A percentile compares a stretch with the other conserved stretches of the same genome.
Evolutionary conservation across 768 basidiomycete species (phyloP).

Genomic region (Podaxis sp.): DNA sequence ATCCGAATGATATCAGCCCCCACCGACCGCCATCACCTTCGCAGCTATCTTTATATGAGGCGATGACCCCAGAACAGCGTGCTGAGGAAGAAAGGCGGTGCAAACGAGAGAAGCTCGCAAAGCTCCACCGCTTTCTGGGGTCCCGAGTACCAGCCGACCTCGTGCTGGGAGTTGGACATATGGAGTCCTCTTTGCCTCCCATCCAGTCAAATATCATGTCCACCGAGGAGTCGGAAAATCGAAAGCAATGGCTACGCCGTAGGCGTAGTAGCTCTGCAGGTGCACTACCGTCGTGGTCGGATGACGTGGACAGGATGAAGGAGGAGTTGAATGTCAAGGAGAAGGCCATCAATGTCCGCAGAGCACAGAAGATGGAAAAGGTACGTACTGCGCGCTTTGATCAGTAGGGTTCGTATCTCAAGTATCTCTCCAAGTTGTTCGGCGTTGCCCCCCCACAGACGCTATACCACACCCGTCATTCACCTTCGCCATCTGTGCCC

Average conservation of each 20-base stretch:
- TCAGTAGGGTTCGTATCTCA: neutral
- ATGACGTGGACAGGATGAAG: conserved; percentile 61
- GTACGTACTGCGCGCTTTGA: conserved; percentile 34
- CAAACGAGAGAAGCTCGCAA: conserved; percentile 77
- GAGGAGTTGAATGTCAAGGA: conserved; percentile 72
- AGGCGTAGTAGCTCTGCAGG: conserved; percentile 56
- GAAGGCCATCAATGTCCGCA: conserved; percentile 75
- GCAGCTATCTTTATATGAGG: conserved; percentile 47
- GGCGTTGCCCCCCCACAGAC: conserved; percentile 79
- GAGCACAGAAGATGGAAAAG: conserved; percentile 89
- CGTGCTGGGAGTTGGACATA: conserved; percentile 50
- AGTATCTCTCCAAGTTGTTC: conserved; percentile 56
- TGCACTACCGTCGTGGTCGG: conserved; percentile 47
- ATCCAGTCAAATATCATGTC: conserved; percentile 6
- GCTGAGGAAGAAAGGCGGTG: conserved; percentile 63
- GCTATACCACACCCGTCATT: conserved; percentile 69
- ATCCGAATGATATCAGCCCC: conserved; percentile 20
- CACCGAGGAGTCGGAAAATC: conserved; percentile 22
- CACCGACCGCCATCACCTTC: conserved; percentile 37
- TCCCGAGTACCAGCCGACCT: conserved; percentile 73
- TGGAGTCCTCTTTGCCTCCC: conserved; percentile 21
- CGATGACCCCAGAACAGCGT: conserved; percentile 49
- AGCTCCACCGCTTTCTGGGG: conserved; percentile 84
- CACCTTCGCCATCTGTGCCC: conserved; percentile 36
- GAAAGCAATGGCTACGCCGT: conserved; percentile 46